phyloP scores from a whole-genome alignment of 176 grass and related monocot species.

The Aegilops umbellulata region DNA sequence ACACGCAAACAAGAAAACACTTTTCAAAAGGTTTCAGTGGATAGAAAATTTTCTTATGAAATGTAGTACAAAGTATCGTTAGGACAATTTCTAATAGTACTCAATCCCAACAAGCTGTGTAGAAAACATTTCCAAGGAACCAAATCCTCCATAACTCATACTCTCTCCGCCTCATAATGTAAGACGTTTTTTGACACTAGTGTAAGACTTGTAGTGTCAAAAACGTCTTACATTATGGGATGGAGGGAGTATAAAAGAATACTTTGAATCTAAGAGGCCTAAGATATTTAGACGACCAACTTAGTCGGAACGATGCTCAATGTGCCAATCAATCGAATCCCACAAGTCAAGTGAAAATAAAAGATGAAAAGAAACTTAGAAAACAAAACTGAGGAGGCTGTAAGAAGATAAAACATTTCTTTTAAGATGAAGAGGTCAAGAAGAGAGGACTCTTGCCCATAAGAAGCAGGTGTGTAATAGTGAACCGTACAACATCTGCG shows the following conservation, averaged over 20 bases:
- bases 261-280: too few species aligned
- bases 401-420: background rate
- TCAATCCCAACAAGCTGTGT: background rate
- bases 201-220: too few species aligned
- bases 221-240: too few species aligned
- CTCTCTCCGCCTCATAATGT: too few species aligned
- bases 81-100: background rate
- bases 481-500: background rate
- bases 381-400: background rate
- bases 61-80: background rate
- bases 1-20: background rate
- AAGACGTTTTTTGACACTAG: too few species aligned
- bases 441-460: background rate
- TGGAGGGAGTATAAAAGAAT: too few species aligned
- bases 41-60: background rate
- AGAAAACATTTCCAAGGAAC: background rate
- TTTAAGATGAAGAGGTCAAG: background rate
- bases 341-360: background rate
- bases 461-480: too few species aligned
- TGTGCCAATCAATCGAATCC: too few species aligned
- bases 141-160: background rate
- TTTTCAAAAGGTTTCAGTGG: background rate
- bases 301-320: too few species aligned
- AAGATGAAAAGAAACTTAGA: too few species aligned
- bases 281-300: too few species aligned